A percentile compares a stretch with the other conserved stretches of the same genome.
Conservation (phyloP, 228 moss, liverwort and hornwort genomes). For the Sphagnum magellanicum region DNA sequence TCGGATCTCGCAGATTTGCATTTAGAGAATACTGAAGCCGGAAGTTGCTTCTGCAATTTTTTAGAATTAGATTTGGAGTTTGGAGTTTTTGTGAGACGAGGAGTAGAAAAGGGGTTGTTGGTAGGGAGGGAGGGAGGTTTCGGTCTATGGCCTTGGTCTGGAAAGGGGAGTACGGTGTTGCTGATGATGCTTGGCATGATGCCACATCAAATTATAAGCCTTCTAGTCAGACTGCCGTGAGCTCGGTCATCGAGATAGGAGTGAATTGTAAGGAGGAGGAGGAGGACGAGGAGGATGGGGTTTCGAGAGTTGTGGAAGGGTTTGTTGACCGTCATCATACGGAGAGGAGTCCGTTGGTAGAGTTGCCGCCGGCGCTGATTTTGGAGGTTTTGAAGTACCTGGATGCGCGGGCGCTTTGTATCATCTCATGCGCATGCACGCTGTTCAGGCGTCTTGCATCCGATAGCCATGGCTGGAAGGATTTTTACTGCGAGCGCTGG, state of each 20-base stretch:
- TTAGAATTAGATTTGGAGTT: too few species aligned
- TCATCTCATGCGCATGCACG: constrained; percentile 72
- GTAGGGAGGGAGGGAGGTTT: constrained; percentile 11
- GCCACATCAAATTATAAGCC: constrained; percentile 14
- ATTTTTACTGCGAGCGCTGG: constrained; percentile 95
- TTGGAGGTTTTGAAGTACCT: constrained; percentile 75
- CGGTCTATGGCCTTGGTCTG: constrained; percentile 90
- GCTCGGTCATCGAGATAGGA: constrained; percentile 13
- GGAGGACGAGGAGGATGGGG: constrained; percentile 9
- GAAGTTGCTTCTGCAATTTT: too few species aligned
- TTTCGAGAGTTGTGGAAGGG: constrained; percentile 10
- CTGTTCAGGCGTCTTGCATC: constrained; percentile 74
- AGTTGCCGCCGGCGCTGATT: constrained; percentile 69
- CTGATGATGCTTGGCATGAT: constrained; percentile 97
- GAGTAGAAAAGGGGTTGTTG: background rate
- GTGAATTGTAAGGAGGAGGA: constrained; percentile 23
- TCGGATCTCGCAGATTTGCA: too few species aligned
- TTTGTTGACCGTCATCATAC: background rate
- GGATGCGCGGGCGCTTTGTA: constrained; percentile 71
- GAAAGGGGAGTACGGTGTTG: constrained; percentile 84
- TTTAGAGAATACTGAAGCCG: too few species aligned
- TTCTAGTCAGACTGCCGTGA: constrained; percentile 14
- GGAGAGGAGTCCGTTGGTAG: constrained; percentile 47
- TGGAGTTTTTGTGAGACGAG: too few species aligned
- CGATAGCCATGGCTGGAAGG: constrained; percentile 98